Evolutionary conservation across 1,139 yeast genomes (phyloP).

Genomic region (Saccharomyces uvarum): DNA sequence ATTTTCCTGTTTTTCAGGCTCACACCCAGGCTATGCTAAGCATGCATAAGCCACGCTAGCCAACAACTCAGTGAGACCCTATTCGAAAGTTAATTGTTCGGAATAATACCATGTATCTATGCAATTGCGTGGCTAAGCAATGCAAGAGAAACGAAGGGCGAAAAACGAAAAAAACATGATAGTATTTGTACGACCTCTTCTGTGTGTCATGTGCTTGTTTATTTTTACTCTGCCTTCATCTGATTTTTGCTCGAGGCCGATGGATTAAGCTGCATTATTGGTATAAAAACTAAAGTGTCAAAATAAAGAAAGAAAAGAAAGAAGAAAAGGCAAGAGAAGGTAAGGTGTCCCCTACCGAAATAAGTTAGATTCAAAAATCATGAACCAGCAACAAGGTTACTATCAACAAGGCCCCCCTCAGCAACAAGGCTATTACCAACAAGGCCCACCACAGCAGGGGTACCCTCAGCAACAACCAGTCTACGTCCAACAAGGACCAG

Average conservation of each 20-base stretch:
- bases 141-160: neutral
- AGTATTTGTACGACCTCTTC: neutral
- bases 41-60: neutral
- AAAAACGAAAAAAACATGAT: neutral
- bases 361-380: constrained; percentile 5
- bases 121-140: neutral
- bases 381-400: constrained; percentile 30
- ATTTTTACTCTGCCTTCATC: neutral
- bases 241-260: neutral
- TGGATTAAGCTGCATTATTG: neutral
- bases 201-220: neutral
- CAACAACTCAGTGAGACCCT: neutral
- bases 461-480: constrained; percentile 38
- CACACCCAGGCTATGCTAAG: neutral
- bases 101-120: neutral
- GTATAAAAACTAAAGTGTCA: neutral
- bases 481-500: constrained; percentile 36
- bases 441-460: constrained; percentile 35
- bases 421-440: constrained; percentile 30
- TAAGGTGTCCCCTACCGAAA: neutral
- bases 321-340: neutral
- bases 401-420: constrained; percentile 33
- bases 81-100: neutral
- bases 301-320: neutral
- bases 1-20: neutral